Conservation (phyloP, 768 basidiomycete species). For the Tulasnella sp. region DNA sequence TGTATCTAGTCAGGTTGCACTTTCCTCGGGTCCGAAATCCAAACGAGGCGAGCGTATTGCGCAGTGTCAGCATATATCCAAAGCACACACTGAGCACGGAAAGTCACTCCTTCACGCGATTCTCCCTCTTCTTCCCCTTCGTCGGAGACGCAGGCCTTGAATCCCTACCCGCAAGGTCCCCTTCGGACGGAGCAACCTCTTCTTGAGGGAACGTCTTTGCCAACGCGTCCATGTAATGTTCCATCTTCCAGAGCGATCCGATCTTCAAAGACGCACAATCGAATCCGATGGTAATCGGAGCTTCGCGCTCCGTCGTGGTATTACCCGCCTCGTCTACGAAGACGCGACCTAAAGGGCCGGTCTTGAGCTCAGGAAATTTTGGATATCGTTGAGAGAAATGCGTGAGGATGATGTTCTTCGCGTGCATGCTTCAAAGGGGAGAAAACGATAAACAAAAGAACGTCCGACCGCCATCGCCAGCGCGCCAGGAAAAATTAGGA, state of each 20-base stretch:
- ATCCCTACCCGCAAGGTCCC: neutral
- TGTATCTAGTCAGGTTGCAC: too few relatives aligned
- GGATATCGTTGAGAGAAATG: conserved; percentile 95
- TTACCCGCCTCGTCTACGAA: neutral
- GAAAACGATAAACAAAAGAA: neutral
- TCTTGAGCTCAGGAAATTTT: conserved; percentile 56
- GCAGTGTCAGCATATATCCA: too few relatives aligned
- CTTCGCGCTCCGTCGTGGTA: conserved; percentile 20
- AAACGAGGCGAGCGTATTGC: too few relatives aligned
- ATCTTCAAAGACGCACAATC: conserved; percentile 65
- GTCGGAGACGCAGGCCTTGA: neutral
- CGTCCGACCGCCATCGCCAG: neutral
- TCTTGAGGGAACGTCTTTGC: conserved; percentile 32
- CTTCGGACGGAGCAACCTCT: conserved; percentile 22
- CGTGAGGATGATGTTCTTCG: conserved; percentile 75
- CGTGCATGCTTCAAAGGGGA: conserved; percentile 59
- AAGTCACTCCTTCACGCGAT: too few relatives aligned
- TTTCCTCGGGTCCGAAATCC: too few relatives aligned
- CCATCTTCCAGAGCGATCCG: conserved; percentile 78
- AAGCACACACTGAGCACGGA: too few relatives aligned
- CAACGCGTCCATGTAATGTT: conserved; percentile 60
- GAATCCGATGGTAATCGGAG: conserved; percentile 65
- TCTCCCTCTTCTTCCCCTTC: conserved; percentile 12
- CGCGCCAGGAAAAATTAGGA: too few relatives aligned
- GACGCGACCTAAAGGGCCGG: conserved; percentile 7